Evolutionary conservation across 768 basidiomycete genomes (phyloP), one percentile per base, ranked within the genome.

Genomic region (Megacollybia marginata): DNA sequence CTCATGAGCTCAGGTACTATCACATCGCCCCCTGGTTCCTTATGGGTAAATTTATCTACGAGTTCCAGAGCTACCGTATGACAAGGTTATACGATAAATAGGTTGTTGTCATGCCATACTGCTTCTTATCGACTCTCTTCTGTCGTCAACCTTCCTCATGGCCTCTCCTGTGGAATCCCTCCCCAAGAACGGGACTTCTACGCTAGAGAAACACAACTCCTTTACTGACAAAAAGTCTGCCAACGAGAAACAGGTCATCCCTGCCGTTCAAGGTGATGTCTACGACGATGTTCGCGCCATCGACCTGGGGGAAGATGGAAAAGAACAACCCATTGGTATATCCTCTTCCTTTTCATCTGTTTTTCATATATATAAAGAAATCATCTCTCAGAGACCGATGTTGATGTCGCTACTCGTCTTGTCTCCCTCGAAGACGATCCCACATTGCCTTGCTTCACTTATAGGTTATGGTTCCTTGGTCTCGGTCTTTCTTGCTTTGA

Each of bases 401-500:
- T 56, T 12, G 70, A 71, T 54, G 65, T 66, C 46, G 63, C 70
- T 5, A 59, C 65, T 9, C 69, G 69, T 36, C 60, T 73, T 18
- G 54, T 73, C 40, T 69, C 69, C 9, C 58, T 71, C 36, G 70
- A 71, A 33, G 71, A 74, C 53, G 70, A 72, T 52, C 58, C 62
- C 2, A 57, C 59, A 5, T 58, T 72, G 5, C 69, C 64, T 0
- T 57, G 67, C 2, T 65, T 67, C 49, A 75, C 74, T 13, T 75
- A 75, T 62, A 63, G 75, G 9, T 69, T 71, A 44, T 66, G 69
- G 59, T 68, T 76, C 62, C 59, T 76, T 9, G 68, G 68, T 43
- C 62, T 74, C 32, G 75, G 73, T 10, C 68, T 76, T 42, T 64
- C 67, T 33, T 68, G 68, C 8, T 76, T 76, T 53, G 70, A 73